Conservation (phyloP, 371 early-diverging fungal species). For the Apophysomyces ossiformis region DNA sequence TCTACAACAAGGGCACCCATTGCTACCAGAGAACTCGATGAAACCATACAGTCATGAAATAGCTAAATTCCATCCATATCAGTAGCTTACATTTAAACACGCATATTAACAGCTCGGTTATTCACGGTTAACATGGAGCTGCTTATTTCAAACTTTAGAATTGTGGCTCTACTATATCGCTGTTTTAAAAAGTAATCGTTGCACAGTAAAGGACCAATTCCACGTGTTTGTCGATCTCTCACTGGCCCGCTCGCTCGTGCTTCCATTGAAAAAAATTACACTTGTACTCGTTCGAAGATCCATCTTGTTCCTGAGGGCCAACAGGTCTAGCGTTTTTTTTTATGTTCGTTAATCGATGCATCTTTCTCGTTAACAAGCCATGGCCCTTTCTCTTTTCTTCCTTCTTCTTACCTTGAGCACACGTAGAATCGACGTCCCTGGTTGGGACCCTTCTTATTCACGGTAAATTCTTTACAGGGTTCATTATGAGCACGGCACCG, state of each 20-base stretch:
- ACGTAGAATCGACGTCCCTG: slow-evolving; percentile 74
- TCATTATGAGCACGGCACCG: slow-evolving; percentile 68
- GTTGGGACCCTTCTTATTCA: slow-evolving; percentile 76
- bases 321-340: slow-evolving; percentile 42
- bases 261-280: slow-evolving; percentile 45
- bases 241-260: slow-evolving; percentile 14
- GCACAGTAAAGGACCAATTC: not conserved
- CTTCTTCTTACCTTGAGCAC: slow-evolving; percentile 61
- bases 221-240: slow-evolving; percentile 15
- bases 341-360: not conserved
- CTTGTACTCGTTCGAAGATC: slow-evolving; percentile 56
- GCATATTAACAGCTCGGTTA: too few species aligned
- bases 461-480: slow-evolving; percentile 64
- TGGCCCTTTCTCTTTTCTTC: not conserved
- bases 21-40: too few species aligned
- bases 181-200: too few species aligned
- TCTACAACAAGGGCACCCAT: too few species aligned
- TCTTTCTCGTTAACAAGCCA: not conserved
- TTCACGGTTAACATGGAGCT: too few species aligned
- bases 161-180: too few species aligned
- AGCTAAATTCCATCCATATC: too few species aligned
- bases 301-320: slow-evolving; percentile 40
- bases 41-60: too few species aligned
- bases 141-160: too few species aligned
- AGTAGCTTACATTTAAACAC: too few species aligned